phyloP scores from a whole-genome alignment of 1,284 basidiomycete species.

The Taiwanofungus camphoratus region DNA sequence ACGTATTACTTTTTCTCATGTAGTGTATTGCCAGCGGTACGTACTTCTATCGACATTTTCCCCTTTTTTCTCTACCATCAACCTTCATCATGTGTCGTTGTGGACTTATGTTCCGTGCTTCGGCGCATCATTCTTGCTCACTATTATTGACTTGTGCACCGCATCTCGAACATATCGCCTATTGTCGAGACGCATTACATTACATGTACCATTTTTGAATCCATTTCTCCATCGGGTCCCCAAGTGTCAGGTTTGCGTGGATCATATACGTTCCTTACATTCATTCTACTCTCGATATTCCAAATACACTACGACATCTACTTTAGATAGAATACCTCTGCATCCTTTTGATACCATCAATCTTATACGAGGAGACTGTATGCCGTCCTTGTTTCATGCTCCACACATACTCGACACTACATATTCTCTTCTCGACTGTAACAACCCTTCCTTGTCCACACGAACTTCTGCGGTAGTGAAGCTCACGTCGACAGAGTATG shows the following conservation, averaged over 20 bases:
- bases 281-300: constrained; percentile 1
- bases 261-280: constrained; percentile 3
- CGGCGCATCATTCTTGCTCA: background rate
- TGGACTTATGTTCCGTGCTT: background rate
- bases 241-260: background rate
- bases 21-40: background rate
- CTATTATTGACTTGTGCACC: background rate
- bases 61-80: background rate
- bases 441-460: constrained; percentile 34
- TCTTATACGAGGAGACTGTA: background rate
- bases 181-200: background rate
- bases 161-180: background rate
- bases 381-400: background rate
- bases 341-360: background rate
- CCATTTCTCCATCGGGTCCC: background rate
- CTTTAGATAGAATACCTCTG: constrained; percentile 4
- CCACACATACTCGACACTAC: constrained; percentile 13
- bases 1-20: background rate
- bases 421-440: constrained; percentile 14
- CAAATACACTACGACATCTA: constrained; percentile 5
- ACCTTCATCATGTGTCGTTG: background rate
- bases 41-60: background rate
- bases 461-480: constrained; percentile 56
- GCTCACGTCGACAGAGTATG: constrained; percentile 41
- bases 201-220: constrained; percentile 9